phyloP scores from a whole-genome alignment of 208 protist species.

The Cochliopodium minus region DNA sequence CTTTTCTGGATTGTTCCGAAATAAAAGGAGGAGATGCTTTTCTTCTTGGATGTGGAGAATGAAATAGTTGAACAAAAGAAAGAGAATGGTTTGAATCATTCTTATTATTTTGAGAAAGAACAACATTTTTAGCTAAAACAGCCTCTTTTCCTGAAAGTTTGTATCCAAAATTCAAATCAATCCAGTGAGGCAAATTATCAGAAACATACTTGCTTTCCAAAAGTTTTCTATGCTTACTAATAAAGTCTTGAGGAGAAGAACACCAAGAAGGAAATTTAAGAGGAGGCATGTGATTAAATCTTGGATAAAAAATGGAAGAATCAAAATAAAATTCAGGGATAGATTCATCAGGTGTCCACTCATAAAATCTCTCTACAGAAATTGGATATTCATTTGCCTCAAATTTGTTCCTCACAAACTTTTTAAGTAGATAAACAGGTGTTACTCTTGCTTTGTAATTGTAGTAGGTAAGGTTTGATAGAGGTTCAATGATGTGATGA shows the following conservation, averaged over 20 bases:
- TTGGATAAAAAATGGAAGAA: conserved; percentile 26
- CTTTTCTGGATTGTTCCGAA: no score
- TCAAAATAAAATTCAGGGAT: conserved; percentile 39
- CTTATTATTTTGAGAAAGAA: no score
- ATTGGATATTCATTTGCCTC: conserved; percentile 34
- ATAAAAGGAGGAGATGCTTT: no score
- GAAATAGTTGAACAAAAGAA: no score
- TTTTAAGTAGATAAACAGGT: neutral
- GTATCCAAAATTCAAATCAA: conserved; percentile 95
- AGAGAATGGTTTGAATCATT: no score
- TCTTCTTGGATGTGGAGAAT: no score
- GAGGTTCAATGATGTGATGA: conserved; percentile 3
- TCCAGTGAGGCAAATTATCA: conserved; percentile 84
- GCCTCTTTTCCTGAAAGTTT: conserved; percentile 85
- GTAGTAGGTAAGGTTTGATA: neutral
- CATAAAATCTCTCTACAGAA: conserved; percentile 27
- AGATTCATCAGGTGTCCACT: conserved; percentile 39
- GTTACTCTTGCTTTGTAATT: conserved; percentile 1
- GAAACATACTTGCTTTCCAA: conserved; percentile 89
- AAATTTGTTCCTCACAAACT: neutral
- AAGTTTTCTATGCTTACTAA: conserved; percentile 69
- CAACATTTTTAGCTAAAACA: conserved; percentile 71
- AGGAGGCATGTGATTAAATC: conserved; percentile 29
- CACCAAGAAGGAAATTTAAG: conserved; percentile 24
- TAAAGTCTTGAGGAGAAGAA: conserved; percentile 56